Evolutionary conservation across 1,284 basidiomycete genomes (phyloP), one percentile per base, ranked within the genome.

Genomic region (Rhizoctonia solani): DNA sequence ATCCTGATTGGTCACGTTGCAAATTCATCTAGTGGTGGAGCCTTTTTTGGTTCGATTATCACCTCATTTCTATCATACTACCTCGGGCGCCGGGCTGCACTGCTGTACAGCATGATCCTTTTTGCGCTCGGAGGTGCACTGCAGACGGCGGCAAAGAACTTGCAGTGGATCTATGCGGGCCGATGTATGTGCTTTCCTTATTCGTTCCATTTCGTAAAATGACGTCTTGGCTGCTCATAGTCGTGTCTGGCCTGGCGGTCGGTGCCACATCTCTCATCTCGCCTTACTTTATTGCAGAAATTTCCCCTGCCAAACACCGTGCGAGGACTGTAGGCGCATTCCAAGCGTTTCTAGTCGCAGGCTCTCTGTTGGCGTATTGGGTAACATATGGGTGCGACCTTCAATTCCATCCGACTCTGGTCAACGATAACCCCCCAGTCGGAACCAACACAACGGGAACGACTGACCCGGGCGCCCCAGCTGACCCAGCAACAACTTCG

Each of bases 211-310:
- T 54, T 58, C 56, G 34, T 8, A 56, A n/a, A 30, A 29, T 32
- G 53, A 47, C n/a, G n/a, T n/a, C n/a, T n/a, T 53, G 44, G 49
- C 37, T 34, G 30, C 30, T 49, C 6, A 25, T n/a, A 68, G 69
- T 67, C 37, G 42, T 69, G 16, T 66, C 69, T 14, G 69, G 69
- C 34, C 44, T 69, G 25, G 66, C 66, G 4, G 50, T 63, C 13
- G 69, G 69, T 23, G 44, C 69, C 23, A 67, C 61, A 3, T 69
- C 69, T 14, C 66, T 68, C 21, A 65, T 69, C 32, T 67, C 44
- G 14, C 69, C 69, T 6, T 34, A 63, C 6, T 68, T 47, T 34
- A 67, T 69, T 14, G 56, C 58, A 19, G 66, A 69, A 56, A 68
- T 58, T 32, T 66, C 69, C 13, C 59, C 66, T 21, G 65, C 67